These are phyloP conservation scores for Pyrenochaeta sp. DNA, from an alignment of 2,329 filamentous ascomycete genomes.

Conservation along the genomic window DNA sequence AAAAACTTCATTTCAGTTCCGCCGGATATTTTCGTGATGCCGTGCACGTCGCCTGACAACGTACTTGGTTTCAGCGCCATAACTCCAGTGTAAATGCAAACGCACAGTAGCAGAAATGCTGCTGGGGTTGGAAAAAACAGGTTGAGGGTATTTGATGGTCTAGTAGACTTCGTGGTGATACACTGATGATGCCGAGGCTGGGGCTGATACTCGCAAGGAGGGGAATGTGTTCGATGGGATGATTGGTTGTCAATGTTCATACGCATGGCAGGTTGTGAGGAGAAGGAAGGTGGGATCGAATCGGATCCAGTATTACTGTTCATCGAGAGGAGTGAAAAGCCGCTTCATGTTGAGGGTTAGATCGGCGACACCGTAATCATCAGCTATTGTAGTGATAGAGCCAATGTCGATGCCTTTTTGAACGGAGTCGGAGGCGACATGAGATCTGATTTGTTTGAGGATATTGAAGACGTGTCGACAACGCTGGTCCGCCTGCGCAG, in stretches of 20 bases:
- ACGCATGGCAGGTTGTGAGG: conserved; percentile 6
- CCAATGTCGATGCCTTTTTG: conserved; percentile 72
- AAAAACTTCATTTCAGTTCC: conserved; percentile 30
- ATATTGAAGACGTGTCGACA: conserved; percentile 68
- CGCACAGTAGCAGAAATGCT: conserved; percentile 17
- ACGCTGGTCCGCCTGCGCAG: conserved; percentile 64
- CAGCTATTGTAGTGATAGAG: conserved; percentile 72
- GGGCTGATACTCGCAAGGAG: conserved; percentile 16
- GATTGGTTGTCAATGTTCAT: not conserved
- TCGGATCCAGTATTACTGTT: conserved; percentile 7
- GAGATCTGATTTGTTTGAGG: conserved; percentile 66
- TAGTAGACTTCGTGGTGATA: conserved; percentile 27
- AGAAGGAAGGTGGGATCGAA: not conserved
- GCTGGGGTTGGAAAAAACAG: conserved; percentile 17
- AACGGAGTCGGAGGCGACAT: conserved; percentile 69
- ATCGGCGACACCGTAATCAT: conserved; percentile 68
- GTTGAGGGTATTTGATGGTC: conserved; percentile 10
- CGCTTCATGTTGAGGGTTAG: conserved; percentile 75
- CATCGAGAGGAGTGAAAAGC: conserved; percentile 68
- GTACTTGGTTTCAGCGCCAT: conserved; percentile 21
- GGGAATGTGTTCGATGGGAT: conserved; percentile 7
- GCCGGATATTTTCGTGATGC: conserved; percentile 28
- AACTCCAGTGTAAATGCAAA: conserved; percentile 44
- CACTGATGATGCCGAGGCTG: conserved; percentile 25
- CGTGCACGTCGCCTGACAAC: conserved; percentile 11